Percentiles rank a stretch among this genome's conserved stretches.
These are phyloP conservation scores for Rubia balearica DNA, from an alignment of 305 asterid genomes.

Conservation along the genomic window DNA sequence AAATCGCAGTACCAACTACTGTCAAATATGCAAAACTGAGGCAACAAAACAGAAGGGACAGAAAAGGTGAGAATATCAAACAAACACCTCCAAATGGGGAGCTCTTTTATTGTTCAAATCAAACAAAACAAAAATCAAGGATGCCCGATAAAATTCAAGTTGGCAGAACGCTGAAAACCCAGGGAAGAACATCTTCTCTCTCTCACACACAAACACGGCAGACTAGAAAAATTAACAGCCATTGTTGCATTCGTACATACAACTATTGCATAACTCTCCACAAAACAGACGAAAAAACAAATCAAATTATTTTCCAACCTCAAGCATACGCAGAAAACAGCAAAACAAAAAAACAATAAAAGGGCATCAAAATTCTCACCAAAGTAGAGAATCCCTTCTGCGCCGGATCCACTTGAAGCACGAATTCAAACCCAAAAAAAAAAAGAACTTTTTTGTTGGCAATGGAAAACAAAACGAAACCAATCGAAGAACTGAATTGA, in stretches of 20 bases:
- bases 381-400: neutral
- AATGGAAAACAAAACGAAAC: neutral
- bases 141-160: neutral
- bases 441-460: neutral
- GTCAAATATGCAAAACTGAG: neutral
- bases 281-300: neutral
- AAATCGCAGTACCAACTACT: neutral
- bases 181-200: too few species aligned
- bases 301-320: neutral
- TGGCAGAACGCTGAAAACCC: neutral
- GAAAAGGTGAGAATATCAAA: neutral
- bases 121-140: neutral
- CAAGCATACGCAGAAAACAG: neutral
- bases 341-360: neutral
- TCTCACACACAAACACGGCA: neutral
- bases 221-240: neutral
- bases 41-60: neutral
- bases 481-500: neutral
- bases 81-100: neutral
- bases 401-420: neutral
- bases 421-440: neutral
- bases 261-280: neutral
- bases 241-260: neutral
- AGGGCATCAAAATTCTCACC: constrained; percentile 6
- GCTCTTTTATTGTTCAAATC: neutral